Evolutionary conservation across 495 filamentous ascomycete genomes (phyloP), one percentile per base, ranked within the genome.

Genomic region (Physcia stellaris): DNA sequence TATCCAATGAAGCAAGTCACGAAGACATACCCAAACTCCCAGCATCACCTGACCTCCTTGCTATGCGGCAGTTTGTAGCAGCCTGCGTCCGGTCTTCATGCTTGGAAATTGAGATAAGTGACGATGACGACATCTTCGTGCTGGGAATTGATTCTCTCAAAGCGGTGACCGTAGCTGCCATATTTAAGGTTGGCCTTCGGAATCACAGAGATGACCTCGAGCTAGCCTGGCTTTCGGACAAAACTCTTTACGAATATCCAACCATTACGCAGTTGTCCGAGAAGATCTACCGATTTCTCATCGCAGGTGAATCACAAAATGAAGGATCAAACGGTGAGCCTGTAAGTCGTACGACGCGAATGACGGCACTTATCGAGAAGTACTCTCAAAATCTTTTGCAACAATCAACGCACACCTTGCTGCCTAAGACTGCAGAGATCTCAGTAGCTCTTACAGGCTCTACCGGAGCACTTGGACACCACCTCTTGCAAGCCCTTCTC

Each of bases 111-210:
- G n/a, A n/a, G n/a, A n/a, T n/a, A n/a, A n/a, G n/a, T n/a, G 15
- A 42, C 12, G 2, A 17, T 15, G 22, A 33, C 4, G 55, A 60
- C 38, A 54, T 68, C 38, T 70, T 72, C 37, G 37, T 56, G 1
- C 37, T 46, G 7, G 66, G 67, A 6, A 53, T 77, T 24, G 70
- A 77, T 45, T 77, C 70, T 18, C 54, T 77, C 47, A 63, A 70
- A 24, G 60, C 41, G 3, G 13, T 35, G 13, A 26, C 40, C 15
- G 15, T 33, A 7, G 20, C 31, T 11, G 27, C 21, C 22, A 13
- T 30, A 10, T 29, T 40, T n/a, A 45, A 40, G 19, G 23, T 2
- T 9, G 11, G 11, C 17, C n/a, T 16, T 13, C 11, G 9, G 2
- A 3, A 13, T 20, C 19, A 13, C n/a, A n/a, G n/a, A n/a, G n/a